Evolutionary conservation across 2,329 filamentous ascomycete species (phyloP).

Genomic region (Colletotrichum filicis): DNA sequence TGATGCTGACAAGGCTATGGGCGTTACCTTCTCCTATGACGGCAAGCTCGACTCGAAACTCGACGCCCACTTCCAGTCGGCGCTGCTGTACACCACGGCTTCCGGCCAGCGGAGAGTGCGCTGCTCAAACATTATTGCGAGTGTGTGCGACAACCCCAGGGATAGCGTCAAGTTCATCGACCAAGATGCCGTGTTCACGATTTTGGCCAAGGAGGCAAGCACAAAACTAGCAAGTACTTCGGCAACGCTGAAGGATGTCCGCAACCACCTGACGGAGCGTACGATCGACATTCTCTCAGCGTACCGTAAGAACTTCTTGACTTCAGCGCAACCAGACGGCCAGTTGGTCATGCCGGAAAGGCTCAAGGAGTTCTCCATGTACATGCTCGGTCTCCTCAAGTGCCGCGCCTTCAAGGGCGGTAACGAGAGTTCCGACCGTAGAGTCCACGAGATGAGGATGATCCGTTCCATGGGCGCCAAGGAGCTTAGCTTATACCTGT

Average conservation of each 20-base stretch:
- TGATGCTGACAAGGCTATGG: conserved; percentile 93
- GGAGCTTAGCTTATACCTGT: conserved; percentile 91
- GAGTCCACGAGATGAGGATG: conserved; percentile 92
- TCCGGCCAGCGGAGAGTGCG: conserved; percentile 89
- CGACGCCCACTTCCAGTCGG: conserved; percentile 97
- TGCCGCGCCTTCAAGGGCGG: conserved; percentile 94
- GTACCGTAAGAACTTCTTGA: conserved; percentile 91
- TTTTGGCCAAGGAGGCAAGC: conserved; percentile 93
- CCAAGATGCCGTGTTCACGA: conserved; percentile 89
- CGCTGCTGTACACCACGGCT: conserved; percentile 92
- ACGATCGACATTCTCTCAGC: conserved; percentile 91
- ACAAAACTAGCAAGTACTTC: conserved; percentile 80
- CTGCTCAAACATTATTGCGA: conserved; percentile 93
- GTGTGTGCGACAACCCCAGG: conserved; percentile 85
- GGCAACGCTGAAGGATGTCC: conserved; percentile 84
- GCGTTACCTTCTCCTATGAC: conserved; percentile 92
- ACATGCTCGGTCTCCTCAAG: conserved; percentile 89
- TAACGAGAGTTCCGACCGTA: conserved; percentile 87
- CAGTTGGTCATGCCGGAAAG: conserved; percentile 96
- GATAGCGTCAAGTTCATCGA: conserved; percentile 94
- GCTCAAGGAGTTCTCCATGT: conserved; percentile 97
- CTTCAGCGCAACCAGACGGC: conserved; percentile 84
- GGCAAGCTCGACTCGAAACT: conserved; percentile 97
- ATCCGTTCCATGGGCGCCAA: conserved; percentile 87
- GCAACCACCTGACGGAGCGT: conserved; percentile 86